Conservation (phyloP, 306 rosid species). For the Rosa persica region DNA sequence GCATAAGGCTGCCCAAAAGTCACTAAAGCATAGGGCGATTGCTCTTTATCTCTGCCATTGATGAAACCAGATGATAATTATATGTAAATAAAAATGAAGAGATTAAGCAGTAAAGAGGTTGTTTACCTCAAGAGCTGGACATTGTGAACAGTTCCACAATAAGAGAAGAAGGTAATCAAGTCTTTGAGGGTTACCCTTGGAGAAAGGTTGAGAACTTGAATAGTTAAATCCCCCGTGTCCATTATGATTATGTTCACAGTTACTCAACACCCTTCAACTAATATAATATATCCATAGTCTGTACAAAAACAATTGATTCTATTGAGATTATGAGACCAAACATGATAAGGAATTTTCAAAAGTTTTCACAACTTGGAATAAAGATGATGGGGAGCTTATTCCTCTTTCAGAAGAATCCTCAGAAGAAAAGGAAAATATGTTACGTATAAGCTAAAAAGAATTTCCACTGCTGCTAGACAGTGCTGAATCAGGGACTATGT, state of each 20-base stretch:
- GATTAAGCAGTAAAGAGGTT: not conserved
- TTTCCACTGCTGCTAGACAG: not conserved
- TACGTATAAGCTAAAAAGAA: not conserved
- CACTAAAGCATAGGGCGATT: constrained; percentile 12
- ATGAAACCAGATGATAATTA: not conserved
- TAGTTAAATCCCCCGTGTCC: not conserved
- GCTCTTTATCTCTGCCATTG: constrained; percentile 4
- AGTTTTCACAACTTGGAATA: not conserved
- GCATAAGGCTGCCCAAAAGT: constrained; percentile 37
- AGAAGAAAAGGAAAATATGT: not conserved
- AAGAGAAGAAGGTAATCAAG: constrained; percentile 23
- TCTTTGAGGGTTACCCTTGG: constrained; percentile 10
- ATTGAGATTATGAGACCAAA: constrained; percentile 3
- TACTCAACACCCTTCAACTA: not conserved
- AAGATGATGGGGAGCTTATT: not conserved
- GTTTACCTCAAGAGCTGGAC: constrained; percentile 19
- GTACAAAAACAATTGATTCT: not conserved
- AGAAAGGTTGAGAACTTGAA: constrained; percentile 30
- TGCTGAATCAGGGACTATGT: not conserved
- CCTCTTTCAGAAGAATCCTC: not conserved
- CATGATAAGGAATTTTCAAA: not conserved
- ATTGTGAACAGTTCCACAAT: constrained; percentile 25
- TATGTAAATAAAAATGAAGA: not conserved
- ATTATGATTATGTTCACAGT: not conserved
- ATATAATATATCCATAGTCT: not conserved